Evolutionary conservation across 2,329 filamentous ascomycete species (phyloP).

Genomic region (Simplicillium sp.): DNA sequence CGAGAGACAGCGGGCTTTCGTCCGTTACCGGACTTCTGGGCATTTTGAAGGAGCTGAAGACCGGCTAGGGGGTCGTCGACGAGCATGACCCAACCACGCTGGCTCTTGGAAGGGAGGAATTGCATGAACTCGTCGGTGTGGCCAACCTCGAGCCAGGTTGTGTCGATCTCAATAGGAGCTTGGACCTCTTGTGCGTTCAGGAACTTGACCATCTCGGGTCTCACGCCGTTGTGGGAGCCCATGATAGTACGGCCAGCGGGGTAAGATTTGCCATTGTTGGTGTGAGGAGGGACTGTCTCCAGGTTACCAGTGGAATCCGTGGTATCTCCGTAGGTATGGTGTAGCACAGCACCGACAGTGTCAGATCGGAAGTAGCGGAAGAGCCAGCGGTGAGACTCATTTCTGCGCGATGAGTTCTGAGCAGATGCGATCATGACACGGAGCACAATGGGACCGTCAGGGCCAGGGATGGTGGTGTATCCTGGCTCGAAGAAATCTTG

Average conservation of each 20-base stretch:
- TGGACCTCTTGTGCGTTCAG: constrained; percentile 15
- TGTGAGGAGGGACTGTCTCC: constrained; percentile 2
- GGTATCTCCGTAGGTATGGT: neutral
- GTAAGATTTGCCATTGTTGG: neutral
- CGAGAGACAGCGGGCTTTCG: neutral
- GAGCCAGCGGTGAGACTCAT: neutral
- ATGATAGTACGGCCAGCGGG: neutral
- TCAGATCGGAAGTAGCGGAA: constrained; percentile 1
- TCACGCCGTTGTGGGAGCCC: neutral
- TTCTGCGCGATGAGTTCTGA: neutral
- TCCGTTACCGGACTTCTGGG: constrained; percentile 15
- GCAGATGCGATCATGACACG: constrained; percentile 3
- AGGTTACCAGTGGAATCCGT: constrained; percentile 3
- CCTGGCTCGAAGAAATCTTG: constrained; percentile 4
- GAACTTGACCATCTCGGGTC: neutral
- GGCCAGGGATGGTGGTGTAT: constrained; percentile 2
- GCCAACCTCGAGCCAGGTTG: constrained; percentile 17
- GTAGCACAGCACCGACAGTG: constrained; percentile 1
- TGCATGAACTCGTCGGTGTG: constrained; percentile 24
- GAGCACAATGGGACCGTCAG: constrained; percentile 1
- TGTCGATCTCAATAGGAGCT: constrained; percentile 18
- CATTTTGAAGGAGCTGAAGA: constrained; percentile 13
- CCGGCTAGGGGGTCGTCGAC: constrained; percentile 10
- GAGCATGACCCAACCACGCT: neutral
- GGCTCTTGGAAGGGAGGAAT: constrained; percentile 14